These are phyloP conservation scores for Coemansia asiatica DNA, from an alignment of 192 early-diverging fungal genomes.

Conservation along the genomic window DNA sequence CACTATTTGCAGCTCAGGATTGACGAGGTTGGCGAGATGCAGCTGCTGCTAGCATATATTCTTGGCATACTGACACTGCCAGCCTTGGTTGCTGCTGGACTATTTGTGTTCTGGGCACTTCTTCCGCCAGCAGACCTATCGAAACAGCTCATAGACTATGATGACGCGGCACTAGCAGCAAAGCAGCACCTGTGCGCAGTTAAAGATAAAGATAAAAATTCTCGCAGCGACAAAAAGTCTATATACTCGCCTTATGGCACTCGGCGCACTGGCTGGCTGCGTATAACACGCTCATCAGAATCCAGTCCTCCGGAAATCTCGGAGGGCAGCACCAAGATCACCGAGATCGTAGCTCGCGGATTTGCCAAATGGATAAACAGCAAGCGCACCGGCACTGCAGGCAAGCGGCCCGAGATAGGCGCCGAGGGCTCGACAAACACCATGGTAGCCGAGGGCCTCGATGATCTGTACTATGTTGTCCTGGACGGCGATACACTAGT, in stretches of 20 bases:
- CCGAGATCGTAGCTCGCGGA: conserved; percentile 46
- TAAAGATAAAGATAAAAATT: neutral
- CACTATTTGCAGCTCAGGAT: neutral
- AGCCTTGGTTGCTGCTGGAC: conserved; percentile 17
- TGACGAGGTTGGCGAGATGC: conserved; percentile 16
- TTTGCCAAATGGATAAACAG: conserved; percentile 44
- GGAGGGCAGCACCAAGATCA: conserved; percentile 26
- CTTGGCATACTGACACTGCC: conserved; percentile 49
- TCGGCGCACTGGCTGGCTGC: conserved; percentile 51
- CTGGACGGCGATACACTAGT: conserved; percentile 79
- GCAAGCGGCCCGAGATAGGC: conserved; percentile 31
- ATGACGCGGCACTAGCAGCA: neutral
- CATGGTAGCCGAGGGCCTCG: conserved; percentile 14
- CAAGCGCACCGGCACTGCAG: conserved; percentile 14
- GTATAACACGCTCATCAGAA: conserved; percentile 41
- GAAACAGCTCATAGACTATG: neutral
- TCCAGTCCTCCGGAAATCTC: conserved; percentile 15
- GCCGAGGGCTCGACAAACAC: conserved; percentile 15
- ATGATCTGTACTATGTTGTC: conserved; percentile 69
- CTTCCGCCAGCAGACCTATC: conserved; percentile 6
- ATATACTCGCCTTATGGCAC: conserved; percentile 32
- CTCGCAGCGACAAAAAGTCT: conserved; percentile 7
- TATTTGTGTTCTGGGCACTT: conserved; percentile 32
- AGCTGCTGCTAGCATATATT: conserved; percentile 37
- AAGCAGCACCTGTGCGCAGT: neutral